These are phyloP conservation scores for Pouteria campechiana DNA, from an alignment of 179 eudicot genomes.

Conservation along the genomic window DNA sequence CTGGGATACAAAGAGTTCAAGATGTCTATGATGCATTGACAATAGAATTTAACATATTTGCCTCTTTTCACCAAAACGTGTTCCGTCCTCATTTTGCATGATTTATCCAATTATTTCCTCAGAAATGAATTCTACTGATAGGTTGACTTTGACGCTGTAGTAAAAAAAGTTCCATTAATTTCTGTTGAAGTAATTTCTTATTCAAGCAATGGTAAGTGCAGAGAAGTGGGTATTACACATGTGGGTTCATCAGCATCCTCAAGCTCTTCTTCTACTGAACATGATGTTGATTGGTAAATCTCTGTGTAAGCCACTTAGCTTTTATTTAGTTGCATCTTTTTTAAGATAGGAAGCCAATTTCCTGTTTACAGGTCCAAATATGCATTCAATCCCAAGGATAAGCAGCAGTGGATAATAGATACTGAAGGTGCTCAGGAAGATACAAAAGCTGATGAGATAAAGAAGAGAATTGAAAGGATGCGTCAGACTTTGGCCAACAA, in stretches of 20 bases:
- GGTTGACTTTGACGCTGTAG: no score
- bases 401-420: no score
- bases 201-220: constrained; percentile 20
- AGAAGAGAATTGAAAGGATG: constrained; percentile 55
- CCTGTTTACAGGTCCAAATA: constrained; percentile 35
- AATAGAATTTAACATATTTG: no score
- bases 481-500: constrained; percentile 49
- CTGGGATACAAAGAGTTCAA: no score
- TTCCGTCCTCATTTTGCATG: not conserved
- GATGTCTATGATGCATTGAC: no score
- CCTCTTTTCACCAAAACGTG: no score
- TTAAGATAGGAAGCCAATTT: not conserved
- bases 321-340: not conserved
- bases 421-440: constrained; percentile 21
- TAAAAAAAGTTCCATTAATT: no score
- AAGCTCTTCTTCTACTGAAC: constrained; percentile 34
- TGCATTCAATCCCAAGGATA: constrained; percentile 87
- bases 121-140: constrained; percentile 3
- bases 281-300: constrained; percentile 54
- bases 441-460: constrained; percentile 55
- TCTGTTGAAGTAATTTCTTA: no score
- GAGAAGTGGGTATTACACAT: constrained; percentile 21
- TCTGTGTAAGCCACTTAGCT: not conserved
- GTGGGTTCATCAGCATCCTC: constrained; percentile 25
- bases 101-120: not conserved